Evolutionary conservation across 257 asterid genomes (phyloP).

Genomic region (Catharanthus roseus): DNA sequence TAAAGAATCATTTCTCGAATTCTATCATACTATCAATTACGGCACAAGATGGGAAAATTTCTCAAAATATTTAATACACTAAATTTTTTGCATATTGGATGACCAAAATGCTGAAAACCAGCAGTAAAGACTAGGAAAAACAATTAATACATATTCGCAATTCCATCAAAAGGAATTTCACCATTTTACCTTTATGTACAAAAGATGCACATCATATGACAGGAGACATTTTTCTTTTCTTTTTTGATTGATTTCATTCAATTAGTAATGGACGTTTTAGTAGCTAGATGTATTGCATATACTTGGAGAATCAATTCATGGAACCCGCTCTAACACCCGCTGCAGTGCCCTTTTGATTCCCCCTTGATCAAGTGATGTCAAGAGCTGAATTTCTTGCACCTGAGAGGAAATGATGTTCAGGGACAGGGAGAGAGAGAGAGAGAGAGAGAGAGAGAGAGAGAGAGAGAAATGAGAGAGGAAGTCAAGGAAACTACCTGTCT

Average conservation of each 20-base stretch:
- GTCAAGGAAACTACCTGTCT: slow-evolving; percentile 53
- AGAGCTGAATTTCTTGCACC: slow-evolving; percentile 93
- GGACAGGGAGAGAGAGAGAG: background rate
- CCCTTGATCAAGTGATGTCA: slow-evolving; percentile 87
- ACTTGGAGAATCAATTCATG: slow-evolving; percentile 21
- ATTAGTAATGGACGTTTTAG: background rate
- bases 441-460: background rate
- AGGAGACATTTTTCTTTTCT: background rate
- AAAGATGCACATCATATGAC: background rate
- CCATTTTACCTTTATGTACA: too few species aligned
- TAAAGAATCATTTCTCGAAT: background rate
- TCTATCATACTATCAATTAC: background rate
- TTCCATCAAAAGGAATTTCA: background rate
- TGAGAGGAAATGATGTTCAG: slow-evolving; percentile 16
- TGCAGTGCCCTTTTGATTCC: slow-evolving; percentile 81
- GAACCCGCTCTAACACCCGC: slow-evolving; percentile 81
- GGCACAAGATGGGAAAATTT: background rate
- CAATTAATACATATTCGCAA: background rate
- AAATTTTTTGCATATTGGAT: background rate
- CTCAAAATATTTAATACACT: too few species aligned
- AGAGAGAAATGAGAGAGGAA: background rate
- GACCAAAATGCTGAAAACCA: background rate
- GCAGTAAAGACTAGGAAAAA: background rate
- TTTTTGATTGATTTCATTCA: background rate
- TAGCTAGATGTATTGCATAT: background rate